phyloP scores from a whole-genome alignment of 75 land plant genomes.

The Cunninghamia lanceolata region DNA sequence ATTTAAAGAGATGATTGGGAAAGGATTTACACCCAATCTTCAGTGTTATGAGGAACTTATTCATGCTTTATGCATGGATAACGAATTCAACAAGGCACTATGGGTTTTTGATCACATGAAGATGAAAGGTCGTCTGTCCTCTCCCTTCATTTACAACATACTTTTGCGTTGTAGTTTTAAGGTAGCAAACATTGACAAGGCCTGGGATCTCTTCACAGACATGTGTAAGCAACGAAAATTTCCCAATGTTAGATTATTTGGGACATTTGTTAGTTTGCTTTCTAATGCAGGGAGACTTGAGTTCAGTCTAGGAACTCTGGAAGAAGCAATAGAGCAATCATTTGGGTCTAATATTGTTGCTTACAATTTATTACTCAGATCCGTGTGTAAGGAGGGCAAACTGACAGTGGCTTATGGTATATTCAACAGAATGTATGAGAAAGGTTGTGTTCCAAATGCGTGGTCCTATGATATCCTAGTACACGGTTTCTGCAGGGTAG shows the following conservation, averaged over 20 bases:
- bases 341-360: slow-evolving; percentile 38
- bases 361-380: slow-evolving; percentile 49
- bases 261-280: slow-evolving; percentile 33
- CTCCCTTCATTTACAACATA: slow-evolving; percentile 45
- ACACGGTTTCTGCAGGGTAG: slow-evolving; percentile 34
- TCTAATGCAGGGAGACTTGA: slow-evolving; percentile 23
- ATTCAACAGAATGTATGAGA: slow-evolving; percentile 30
- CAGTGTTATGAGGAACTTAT: slow-evolving; percentile 49
- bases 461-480: slow-evolving; percentile 49
- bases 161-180: slow-evolving; percentile 36
- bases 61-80: slow-evolving; percentile 14
- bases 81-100: slow-evolving; percentile 29
- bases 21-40: slow-evolving; percentile 28
- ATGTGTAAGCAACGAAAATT: neutral
- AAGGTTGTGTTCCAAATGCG: slow-evolving; percentile 48
- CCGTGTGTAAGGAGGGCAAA: slow-evolving; percentile 17
- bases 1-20: slow-evolving; percentile 25
- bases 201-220: slow-evolving; percentile 28
- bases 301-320: slow-evolving; percentile 21
- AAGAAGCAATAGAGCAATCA: slow-evolving; percentile 26
- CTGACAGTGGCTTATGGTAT: slow-evolving; percentile 36
- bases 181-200: slow-evolving; percentile 16
- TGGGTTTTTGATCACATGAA: slow-evolving; percentile 31
- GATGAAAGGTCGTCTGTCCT: slow-evolving; percentile 22
- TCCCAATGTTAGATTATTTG: slow-evolving; percentile 10